Percentiles rank a stretch among this genome's conserved stretches.
phyloP scores from a whole-genome alignment of 1,139 yeast species.

The Protomyces inundatus region DNA sequence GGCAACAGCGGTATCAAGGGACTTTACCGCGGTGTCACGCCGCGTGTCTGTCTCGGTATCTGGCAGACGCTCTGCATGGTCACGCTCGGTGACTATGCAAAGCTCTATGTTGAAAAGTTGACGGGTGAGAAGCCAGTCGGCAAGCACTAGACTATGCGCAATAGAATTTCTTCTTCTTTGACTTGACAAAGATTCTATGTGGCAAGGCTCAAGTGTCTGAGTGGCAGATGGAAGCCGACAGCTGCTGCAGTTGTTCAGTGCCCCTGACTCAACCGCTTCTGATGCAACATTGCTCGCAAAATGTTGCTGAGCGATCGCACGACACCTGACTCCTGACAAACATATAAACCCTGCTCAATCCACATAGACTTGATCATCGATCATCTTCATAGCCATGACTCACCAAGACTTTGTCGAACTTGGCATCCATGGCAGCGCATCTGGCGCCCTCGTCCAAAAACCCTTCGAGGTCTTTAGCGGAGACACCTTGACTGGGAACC shows the following conservation, averaged over 20 bases:
- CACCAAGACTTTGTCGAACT: background rate
- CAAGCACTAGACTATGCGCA: constrained; percentile 39
- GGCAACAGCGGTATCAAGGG: constrained; percentile 79
- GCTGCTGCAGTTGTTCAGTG: no score
- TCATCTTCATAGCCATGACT: background rate
- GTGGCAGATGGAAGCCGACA: no score
- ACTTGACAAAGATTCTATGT: no score
- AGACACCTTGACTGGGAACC: constrained; percentile 13
- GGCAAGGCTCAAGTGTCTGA: no score
- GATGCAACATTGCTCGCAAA: no score
- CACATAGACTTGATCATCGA: no score
- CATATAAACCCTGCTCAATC: no score
- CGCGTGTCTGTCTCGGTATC: constrained; percentile 90
- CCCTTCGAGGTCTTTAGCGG: constrained; percentile 1
- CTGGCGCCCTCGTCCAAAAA: background rate
- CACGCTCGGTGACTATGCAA: constrained; percentile 93
- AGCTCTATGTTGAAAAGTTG: constrained; percentile 54
- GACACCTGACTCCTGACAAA: no score
- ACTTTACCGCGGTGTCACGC: constrained; percentile 91
- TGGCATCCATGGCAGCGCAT: background rate
- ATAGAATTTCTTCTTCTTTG: no score
- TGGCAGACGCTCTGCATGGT: constrained; percentile 99
- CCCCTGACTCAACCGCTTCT: no score
- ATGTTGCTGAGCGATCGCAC: no score
- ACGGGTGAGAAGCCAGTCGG: constrained; percentile 54